Percentiles rank a stretch among this genome's conserved stretches.
phyloP scores from a whole-genome alignment of 345 rosid species.

The thale cress (Arabidopsis thaliana) region TAIR10.1 NC_003075.7:17851001-17851500 shows the following conservation, averaged over 20 bases:
- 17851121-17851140: conserved; percentile 53
- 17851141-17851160: conserved; percentile 57
- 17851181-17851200: conserved; percentile 53
- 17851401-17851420: conserved; percentile 70
- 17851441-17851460: conserved; percentile 57
- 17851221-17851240: too few relatives aligned
- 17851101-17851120: conserved; percentile 62
- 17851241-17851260: neutral
- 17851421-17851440: conserved; percentile 57
- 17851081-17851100: conserved; percentile 63
- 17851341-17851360: neutral
- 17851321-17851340: too few relatives aligned
- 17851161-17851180: conserved; percentile 67
- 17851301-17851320: neutral
- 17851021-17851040: conserved; percentile 64
- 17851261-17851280: neutral
- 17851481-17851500: conserved; percentile 47
- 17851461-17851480: conserved; percentile 52
- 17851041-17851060: conserved; percentile 50
- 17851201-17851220: too few relatives aligned
- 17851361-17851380: neutral
- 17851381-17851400: conserved; percentile 51
- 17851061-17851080: conserved; percentile 50
- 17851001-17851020: conserved; percentile 54
- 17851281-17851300: too few relatives aligned